Evolutionary conservation across 164 flowering plant genomes (phyloP).

Genomic region (Aristolochia californica): DNA sequence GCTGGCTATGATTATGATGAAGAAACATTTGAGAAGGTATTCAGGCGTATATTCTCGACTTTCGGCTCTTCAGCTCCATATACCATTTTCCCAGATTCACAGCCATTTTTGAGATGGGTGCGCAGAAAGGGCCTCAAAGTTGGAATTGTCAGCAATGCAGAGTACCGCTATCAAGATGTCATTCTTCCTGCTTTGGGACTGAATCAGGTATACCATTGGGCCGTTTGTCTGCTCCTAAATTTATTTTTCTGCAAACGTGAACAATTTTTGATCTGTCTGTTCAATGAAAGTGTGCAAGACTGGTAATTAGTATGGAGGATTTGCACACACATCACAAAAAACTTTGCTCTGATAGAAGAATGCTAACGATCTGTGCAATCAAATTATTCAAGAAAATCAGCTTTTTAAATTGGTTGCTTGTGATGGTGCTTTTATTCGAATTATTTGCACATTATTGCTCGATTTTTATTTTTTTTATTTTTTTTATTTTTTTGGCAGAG

Average conservation of each 20-base stretch:
- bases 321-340: too few relatives aligned
- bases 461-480: too few relatives aligned
- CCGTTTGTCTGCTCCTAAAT: too few relatives aligned
- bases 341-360: too few relatives aligned
- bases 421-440: too few relatives aligned
- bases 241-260: not conserved
- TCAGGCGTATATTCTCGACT: slow-evolving; percentile 78
- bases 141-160: slow-evolving; percentile 88
- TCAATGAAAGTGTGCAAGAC: too few relatives aligned
- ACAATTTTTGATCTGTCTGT: not conserved
- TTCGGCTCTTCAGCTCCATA: slow-evolving; percentile 98
- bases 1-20: slow-evolving; percentile 97
- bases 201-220: slow-evolving; percentile 65
- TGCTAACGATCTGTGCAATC: too few relatives aligned
- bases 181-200: slow-evolving; percentile 95
- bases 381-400: too few relatives aligned
- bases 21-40: slow-evolving; percentile 90
- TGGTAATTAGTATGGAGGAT: too few relatives aligned
- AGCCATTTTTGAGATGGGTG: slow-evolving; percentile 83
- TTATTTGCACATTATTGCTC: too few relatives aligned
- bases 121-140: slow-evolving; percentile 56
- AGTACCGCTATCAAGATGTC: slow-evolving; percentile 86
- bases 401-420: too few relatives aligned
- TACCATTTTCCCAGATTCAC: slow-evolving; percentile 71
- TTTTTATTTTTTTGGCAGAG: too few relatives aligned